Evolutionary conservation across 2,329 filamentous ascomycete genomes (phyloP).

Genomic region (Didymosphaeria variabile): DNA sequence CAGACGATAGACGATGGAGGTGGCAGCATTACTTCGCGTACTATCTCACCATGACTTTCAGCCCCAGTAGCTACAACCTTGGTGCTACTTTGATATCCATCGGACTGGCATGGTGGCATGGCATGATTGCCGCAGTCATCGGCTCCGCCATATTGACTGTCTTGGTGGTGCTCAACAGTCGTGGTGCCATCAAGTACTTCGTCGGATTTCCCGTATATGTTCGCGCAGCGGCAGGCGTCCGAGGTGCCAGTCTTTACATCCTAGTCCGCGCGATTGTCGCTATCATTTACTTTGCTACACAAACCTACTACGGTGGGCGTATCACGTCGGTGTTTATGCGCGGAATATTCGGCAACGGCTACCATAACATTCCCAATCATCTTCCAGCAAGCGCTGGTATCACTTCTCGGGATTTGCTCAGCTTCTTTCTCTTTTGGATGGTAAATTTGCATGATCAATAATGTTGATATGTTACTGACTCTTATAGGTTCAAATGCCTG

Average conservation of each 20-base stretch:
- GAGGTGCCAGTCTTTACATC: constrained; percentile 31
- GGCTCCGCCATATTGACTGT: constrained; percentile 28
- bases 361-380: constrained; percentile 14
- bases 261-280: constrained; percentile 29
- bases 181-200: constrained; percentile 32
- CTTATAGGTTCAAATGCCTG: constrained; percentile 3
- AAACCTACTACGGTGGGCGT: constrained; percentile 31
- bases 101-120: constrained; percentile 31
- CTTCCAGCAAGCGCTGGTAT: constrained; percentile 7
- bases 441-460: neutral
- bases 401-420: constrained; percentile 1
- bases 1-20: constrained; percentile 29
- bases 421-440: constrained; percentile 9
- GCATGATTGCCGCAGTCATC: constrained; percentile 29
- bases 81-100: constrained; percentile 31
- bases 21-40: constrained; percentile 35
- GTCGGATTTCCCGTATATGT: constrained; percentile 31
- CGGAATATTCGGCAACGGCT: constrained; percentile 29
- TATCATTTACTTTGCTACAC: constrained; percentile 31
- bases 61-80: constrained; percentile 30
- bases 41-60: constrained; percentile 29
- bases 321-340: constrained; percentile 34
- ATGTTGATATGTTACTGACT: neutral
- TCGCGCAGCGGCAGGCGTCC: constrained; percentile 28
- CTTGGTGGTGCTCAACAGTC: constrained; percentile 29